A percentile compares a stretch with the other conserved stretches of the same genome.
Evolutionary conservation across 169 alveolate species (phyloP).

Genomic region (Cyclospora cayetanensis): DNA sequence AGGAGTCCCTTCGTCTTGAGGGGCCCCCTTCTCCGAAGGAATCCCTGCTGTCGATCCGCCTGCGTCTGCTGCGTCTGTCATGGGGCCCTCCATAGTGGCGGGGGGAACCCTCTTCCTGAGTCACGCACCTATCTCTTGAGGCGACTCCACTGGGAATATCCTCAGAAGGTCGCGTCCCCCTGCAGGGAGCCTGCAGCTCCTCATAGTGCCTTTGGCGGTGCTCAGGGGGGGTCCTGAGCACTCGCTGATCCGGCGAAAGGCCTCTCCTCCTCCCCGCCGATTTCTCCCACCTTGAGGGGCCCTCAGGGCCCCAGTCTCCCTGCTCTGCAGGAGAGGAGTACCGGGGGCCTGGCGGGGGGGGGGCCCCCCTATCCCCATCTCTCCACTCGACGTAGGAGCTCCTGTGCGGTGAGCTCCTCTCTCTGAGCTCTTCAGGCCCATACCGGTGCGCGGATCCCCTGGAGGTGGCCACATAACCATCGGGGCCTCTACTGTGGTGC

Average conservation of each 20-base stretch:
- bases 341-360: neutral
- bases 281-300: neutral
- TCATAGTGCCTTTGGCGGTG: neutral
- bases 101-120: neutral
- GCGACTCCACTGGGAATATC: neutral
- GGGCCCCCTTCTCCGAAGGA: slow-evolving; percentile 10
- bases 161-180: neutral
- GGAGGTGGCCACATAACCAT: too few relatives aligned
- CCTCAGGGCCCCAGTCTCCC: neutral
- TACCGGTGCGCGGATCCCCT: neutral
- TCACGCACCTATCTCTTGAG: neutral
- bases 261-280: neutral
- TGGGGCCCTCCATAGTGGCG: neutral
- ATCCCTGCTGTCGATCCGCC: slow-evolving; percentile 22
- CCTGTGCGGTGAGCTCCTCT: neutral
- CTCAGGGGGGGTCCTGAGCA: neutral
- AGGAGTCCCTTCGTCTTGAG: neutral
- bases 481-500: neutral
- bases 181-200: neutral
- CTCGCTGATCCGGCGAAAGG: neutral
- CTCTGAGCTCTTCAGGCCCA: neutral
- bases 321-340: neutral
- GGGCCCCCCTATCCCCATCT: neutral
- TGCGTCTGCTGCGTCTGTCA: slow-evolving; percentile 11
- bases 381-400: neutral